These are phyloP conservation scores for Musa itinerans DNA, from an alignment of 176 grass and related monocot genomes.

Conservation along the genomic window DNA sequence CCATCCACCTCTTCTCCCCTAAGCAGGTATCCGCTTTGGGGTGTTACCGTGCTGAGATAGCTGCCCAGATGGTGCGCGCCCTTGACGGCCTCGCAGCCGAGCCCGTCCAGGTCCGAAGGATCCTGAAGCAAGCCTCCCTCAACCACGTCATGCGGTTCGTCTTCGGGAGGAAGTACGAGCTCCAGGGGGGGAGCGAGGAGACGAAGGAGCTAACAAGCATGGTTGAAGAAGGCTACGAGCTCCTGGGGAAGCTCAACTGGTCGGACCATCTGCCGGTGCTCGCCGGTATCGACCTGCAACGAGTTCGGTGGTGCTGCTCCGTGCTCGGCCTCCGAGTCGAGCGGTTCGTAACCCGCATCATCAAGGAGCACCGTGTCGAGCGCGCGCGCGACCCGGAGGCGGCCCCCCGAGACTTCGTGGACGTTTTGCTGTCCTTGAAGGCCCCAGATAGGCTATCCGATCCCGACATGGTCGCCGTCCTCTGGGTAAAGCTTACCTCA, in stretches of 20 bases:
- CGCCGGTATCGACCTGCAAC: conserved; percentile 50
- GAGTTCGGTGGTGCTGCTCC: conserved; percentile 42
- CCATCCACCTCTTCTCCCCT: conserved; percentile 77
- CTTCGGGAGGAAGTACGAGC: conserved; percentile 60
- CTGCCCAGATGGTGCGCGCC: conserved; percentile 38
- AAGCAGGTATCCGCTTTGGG: conserved; percentile 56
- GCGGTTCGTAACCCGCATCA: conserved; percentile 54
- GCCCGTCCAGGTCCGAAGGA: conserved; percentile 29
- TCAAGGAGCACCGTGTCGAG: conserved; percentile 46
- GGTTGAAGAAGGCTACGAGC: conserved; percentile 82
- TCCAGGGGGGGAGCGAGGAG: conserved; percentile 41
- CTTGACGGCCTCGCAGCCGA: background rate
- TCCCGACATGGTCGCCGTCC: conserved; percentile 69
- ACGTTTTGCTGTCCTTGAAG: conserved; percentile 61
- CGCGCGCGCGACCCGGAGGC: conserved; percentile 1
- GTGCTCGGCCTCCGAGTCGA: conserved; percentile 49
- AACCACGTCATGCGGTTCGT: conserved; percentile 86
- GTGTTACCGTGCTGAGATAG: conserved; percentile 41
- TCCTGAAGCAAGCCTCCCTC: conserved; percentile 54
- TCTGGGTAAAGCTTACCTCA: conserved; percentile 38
- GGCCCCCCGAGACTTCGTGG: conserved; percentile 45
- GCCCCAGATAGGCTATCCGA: conserved; percentile 49
- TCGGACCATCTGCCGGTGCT: conserved; percentile 79
- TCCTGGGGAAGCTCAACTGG: conserved; percentile 75
- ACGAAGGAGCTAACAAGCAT: conserved; percentile 36